phyloP scores from a whole-genome alignment of 1,139 yeast species.

The Arxiozyma slooffiae region DNA sequence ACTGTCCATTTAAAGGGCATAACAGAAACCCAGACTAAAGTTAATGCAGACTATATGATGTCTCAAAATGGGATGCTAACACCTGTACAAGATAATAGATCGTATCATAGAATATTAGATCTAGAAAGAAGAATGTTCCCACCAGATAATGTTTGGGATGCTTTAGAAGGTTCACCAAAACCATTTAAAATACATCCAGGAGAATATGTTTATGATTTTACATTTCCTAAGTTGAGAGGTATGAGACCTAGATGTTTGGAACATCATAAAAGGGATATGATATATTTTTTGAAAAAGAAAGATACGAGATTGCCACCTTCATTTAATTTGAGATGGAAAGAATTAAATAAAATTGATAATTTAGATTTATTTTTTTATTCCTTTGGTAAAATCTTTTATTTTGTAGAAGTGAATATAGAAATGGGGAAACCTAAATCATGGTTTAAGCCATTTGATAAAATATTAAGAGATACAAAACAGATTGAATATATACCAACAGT shows the following conservation, averaged over 20 bases:
- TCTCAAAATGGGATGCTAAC: conserved; percentile 19
- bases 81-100: conserved; percentile 21
- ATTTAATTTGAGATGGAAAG: conserved; percentile 22
- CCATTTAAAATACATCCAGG: conserved; percentile 26
- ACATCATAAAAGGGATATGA: conserved; percentile 16
- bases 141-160: conserved; percentile 27
- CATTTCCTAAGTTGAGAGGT: conserved; percentile 20
- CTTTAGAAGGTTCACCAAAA: conserved; percentile 21
- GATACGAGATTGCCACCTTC: conserved; percentile 24
- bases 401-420: conserved; percentile 22
- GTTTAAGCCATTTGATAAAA: conserved; percentile 22
- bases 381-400: conserved; percentile 24
- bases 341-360: conserved; percentile 19
- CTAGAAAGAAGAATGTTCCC: conserved; percentile 23
- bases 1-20: conserved; percentile 22
- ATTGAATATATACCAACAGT: conserved; percentile 23
- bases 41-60: conserved; percentile 16
- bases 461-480: conserved; percentile 14
- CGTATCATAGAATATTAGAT: conserved; percentile 20
- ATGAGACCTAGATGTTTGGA: conserved; percentile 21
- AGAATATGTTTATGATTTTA: conserved; percentile 20
- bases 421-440: conserved; percentile 22
- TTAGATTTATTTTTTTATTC: conserved; percentile 23
- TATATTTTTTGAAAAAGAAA: conserved; percentile 17
- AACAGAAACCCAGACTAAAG: conserved; percentile 22